Evolutionary conservation across 208 protist genomes (phyloP).

Genomic region (Crithidia expoeki): DNA sequence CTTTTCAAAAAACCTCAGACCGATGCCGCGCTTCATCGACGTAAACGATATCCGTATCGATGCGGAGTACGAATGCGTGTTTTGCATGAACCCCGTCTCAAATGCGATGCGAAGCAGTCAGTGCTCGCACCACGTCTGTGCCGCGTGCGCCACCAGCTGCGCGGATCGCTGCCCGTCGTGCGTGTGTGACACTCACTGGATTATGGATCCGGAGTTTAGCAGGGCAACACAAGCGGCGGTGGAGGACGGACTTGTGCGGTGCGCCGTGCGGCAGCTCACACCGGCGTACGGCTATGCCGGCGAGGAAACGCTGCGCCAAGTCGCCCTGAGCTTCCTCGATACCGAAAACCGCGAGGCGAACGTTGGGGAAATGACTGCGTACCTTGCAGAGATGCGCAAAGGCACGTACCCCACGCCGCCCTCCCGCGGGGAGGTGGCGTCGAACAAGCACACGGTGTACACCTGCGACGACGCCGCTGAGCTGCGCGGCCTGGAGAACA

Average conservation of each 20-base stretch:
- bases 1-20: background rate
- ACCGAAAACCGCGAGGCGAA: slow-evolving; percentile 6
- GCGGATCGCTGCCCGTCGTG: slow-evolving; percentile 8
- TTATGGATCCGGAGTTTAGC: background rate
- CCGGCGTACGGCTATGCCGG: background rate
- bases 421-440: background rate
- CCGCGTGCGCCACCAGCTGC: slow-evolving; percentile 1
- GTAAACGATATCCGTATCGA: slow-evolving; percentile 11
- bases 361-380: slow-evolving; percentile 6
- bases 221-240: background rate
- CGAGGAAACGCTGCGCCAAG: slow-evolving; percentile 1
- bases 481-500: slow-evolving; percentile 1
- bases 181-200: slow-evolving; percentile 1
- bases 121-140: slow-evolving; percentile 7
- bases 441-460: slow-evolving; percentile 1
- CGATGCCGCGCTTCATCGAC: slow-evolving; percentile 9
- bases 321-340: slow-evolving; percentile 5
- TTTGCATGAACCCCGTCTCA: slow-evolving; percentile 10
- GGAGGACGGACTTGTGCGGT: background rate
- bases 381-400: slow-evolving; percentile 12
- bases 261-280: background rate
- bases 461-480: slow-evolving; percentile 4
- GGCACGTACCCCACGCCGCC: background rate
- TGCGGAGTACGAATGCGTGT: slow-evolving; percentile 16
- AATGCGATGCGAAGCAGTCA: background rate